Conservation (phyloP, 1,284 basidiomycete species). For the Cryptococcus maquisensis region DNA sequence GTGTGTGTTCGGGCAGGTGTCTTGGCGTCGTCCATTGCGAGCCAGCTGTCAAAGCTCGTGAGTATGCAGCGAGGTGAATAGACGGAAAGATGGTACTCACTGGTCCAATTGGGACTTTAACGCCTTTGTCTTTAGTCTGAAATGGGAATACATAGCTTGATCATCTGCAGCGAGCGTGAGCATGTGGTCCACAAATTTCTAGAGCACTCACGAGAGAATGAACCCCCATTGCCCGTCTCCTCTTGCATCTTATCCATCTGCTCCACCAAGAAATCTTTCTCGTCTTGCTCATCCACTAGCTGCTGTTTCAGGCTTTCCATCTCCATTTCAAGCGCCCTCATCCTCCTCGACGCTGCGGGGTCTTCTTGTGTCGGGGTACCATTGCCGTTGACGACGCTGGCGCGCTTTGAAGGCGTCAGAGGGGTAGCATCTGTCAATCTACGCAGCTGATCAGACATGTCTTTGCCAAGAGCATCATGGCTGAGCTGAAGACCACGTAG, state of each 20-base stretch:
- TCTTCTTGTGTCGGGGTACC: constrained; percentile 8
- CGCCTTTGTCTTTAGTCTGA: constrained; percentile 39
- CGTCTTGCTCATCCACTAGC: constrained; percentile 36
- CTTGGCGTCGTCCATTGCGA: constrained; percentile 39
- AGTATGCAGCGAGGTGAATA: neutral
- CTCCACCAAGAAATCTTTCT: constrained; percentile 36
- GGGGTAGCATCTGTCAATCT: constrained; percentile 29
- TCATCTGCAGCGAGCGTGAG: constrained; percentile 16
- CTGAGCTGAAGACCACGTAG: constrained; percentile 42
- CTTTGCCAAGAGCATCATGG: constrained; percentile 40
- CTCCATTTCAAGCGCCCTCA: constrained; percentile 31
- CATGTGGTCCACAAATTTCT: too few species aligned
- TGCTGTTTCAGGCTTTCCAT: constrained; percentile 29
- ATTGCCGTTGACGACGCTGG: constrained; percentile 7
- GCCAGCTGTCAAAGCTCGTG: constrained; percentile 27
- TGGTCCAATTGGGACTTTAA: constrained; percentile 39
- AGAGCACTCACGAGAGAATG: constrained; percentile 20
- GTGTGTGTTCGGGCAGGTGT: constrained; percentile 18
- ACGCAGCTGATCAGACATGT: constrained; percentile 43
- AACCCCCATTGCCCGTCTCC: constrained; percentile 10
- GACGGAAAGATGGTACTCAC: constrained; percentile 20
- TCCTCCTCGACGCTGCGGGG: constrained; percentile 15
- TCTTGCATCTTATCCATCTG: constrained; percentile 24
- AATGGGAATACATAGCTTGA: constrained; percentile 39
- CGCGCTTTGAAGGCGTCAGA: constrained; percentile 27